A percentile compares a stretch with the other conserved stretches of the same genome.
Evolutionary conservation across 768 basidiomycete genomes (phyloP).

Genomic region (Rhizopogon salebrosus): DNA sequence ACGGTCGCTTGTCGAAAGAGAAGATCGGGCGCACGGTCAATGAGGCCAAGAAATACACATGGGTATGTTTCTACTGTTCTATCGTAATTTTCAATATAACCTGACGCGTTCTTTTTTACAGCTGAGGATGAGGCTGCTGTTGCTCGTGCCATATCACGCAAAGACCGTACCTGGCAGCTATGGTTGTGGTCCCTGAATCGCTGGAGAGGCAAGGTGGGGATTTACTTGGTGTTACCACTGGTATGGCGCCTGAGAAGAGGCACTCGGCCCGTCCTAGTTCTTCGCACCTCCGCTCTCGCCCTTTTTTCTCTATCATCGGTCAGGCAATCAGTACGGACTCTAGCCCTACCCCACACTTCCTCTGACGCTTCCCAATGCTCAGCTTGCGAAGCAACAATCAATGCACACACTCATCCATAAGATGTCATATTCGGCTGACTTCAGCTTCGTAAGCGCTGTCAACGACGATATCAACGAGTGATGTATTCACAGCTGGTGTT

Average conservation of each 20-base stretch:
- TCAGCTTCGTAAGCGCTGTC: slow-evolving; percentile 53
- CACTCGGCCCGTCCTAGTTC: slow-evolving; percentile 18
- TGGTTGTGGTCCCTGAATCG: slow-evolving; percentile 49
- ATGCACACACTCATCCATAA: slow-evolving; percentile 47
- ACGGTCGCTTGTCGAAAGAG: no score
- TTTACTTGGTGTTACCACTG: slow-evolving; percentile 28
- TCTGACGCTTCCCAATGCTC: slow-evolving; percentile 67
- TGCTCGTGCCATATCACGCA: no score
- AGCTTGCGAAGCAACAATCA: slow-evolving; percentile 40
- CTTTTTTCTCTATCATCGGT: slow-evolving; percentile 44
- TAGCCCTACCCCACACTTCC: slow-evolving; percentile 51
- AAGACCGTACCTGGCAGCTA: slow-evolving; percentile 68
- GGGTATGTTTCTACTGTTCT: no score
- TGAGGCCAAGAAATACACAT: no score
- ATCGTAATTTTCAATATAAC: no score
- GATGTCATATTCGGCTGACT: slow-evolving; percentile 61
- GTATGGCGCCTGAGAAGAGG: slow-evolving; percentile 24
- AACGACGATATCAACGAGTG: slow-evolving; percentile 50
- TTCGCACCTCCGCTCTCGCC: slow-evolving; percentile 57
- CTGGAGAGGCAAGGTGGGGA: slow-evolving; percentile 29
- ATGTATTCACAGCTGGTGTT: slow-evolving; percentile 64
- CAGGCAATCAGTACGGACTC: slow-evolving; percentile 35
- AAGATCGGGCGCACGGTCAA: no score
- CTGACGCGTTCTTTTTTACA: no score
- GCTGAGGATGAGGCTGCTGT: no score